Evolutionary conservation across 2,329 filamentous ascomycete genomes (phyloP).

Genomic region (Trichoderma semiorbis): DNA sequence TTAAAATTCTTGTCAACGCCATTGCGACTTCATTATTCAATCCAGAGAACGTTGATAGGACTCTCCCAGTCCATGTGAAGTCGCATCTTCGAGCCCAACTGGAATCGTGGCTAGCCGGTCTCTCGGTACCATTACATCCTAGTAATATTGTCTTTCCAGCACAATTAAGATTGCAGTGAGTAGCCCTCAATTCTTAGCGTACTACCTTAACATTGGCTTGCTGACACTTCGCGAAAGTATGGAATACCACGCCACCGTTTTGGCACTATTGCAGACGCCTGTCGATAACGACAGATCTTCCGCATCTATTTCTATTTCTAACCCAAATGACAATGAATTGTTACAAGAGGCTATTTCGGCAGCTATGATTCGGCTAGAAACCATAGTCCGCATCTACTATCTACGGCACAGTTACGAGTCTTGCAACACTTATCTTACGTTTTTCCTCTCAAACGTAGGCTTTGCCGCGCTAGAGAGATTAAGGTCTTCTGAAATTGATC

Average conservation of each 20-base stretch:
- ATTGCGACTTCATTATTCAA: constrained; percentile 13
- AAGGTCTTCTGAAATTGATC: neutral
- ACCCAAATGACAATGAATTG: too few relatives aligned
- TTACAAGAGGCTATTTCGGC: constrained; percentile 10
- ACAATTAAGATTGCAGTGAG: constrained; percentile 34
- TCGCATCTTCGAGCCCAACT: constrained; percentile 25
- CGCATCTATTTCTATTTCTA: neutral
- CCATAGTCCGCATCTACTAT: constrained; percentile 33
- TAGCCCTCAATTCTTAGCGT: neutral
- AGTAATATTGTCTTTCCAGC: constrained; percentile 27
- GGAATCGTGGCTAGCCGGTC: constrained; percentile 21
- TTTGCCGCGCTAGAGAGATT: neutral
- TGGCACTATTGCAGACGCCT: neutral
- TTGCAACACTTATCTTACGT: constrained; percentile 3
- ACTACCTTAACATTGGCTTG: neutral
- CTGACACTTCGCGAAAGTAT: neutral
- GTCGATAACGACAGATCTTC: neutral
- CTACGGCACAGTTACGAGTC: constrained; percentile 30
- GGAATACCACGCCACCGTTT: neutral
- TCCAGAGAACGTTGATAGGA: constrained; percentile 10
- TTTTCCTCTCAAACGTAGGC: neutral
- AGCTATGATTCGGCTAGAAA: constrained; percentile 29
- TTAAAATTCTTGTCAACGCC: constrained; percentile 31
- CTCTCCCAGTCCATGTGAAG: constrained; percentile 14
- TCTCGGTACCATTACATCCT: constrained; percentile 20